Percentiles rank a stretch among this genome's conserved stretches.
Conservation (phyloP, 805 yeast species). For the Komagataella populi region DNA sequence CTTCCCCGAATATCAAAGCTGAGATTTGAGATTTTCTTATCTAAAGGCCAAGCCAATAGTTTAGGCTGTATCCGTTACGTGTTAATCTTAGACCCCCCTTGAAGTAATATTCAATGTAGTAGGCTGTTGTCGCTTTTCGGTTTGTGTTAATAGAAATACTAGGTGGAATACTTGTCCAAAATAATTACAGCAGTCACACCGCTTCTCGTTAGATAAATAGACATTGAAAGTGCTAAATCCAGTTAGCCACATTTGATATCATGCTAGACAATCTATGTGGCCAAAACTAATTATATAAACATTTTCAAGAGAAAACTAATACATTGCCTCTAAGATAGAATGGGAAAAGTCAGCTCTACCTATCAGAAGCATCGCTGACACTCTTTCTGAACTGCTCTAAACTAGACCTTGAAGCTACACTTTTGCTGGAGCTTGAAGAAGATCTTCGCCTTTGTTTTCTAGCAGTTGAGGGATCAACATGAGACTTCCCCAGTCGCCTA, state of each 20-base stretch:
- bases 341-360: not conserved
- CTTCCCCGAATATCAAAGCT: too few species aligned
- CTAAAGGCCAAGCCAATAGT: too few species aligned
- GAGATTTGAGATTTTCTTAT: too few species aligned
- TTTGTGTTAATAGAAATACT: too few species aligned
- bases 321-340: not conserved
- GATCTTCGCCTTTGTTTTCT: conserved; percentile 79
- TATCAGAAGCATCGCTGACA: conserved; percentile 21
- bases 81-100: too few species aligned
- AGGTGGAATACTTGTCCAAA: too few species aligned
- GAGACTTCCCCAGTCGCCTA: conserved; percentile 48
- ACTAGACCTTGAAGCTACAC: conserved; percentile 19
- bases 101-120: too few species aligned
- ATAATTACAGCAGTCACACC: not conserved
- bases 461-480: conserved; percentile 75
- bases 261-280: not conserved
- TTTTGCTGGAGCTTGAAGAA: conserved; percentile 22
- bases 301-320: not conserved
- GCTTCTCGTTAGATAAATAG: too few species aligned
- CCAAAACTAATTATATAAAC: not conserved
- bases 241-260: not conserved
- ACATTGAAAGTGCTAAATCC: not conserved
- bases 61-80: too few species aligned
- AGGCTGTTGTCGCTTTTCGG: too few species aligned
- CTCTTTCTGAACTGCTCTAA: conserved; percentile 30